Percentiles rank a stretch among this genome's conserved stretches.
Evolutionary conservation across 768 basidiomycete genomes (phyloP).

Genomic region (Panellus pusillus): DNA sequence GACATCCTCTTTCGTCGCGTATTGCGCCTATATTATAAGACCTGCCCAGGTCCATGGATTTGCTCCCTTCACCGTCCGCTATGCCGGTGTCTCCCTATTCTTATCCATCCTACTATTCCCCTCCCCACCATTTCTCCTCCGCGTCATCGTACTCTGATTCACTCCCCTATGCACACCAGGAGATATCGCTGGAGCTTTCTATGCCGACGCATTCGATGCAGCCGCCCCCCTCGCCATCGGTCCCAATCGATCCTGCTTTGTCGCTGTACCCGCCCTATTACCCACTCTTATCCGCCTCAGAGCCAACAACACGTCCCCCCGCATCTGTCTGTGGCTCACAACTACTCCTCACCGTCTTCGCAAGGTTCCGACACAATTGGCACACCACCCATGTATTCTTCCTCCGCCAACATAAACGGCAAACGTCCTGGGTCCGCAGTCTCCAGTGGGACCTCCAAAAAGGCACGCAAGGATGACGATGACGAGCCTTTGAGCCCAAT

Average conservation of each 20-base stretch:
- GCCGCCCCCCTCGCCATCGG: slow-evolving; percentile 57
- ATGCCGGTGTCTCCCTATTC: slow-evolving; percentile 21
- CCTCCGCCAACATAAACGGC: slow-evolving; percentile 54
- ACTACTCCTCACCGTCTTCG: slow-evolving; percentile 76
- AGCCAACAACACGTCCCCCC: slow-evolving; percentile 48
- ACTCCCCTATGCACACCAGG: slow-evolving; percentile 34
- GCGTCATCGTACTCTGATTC: slow-evolving; percentile 15
- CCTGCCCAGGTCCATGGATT: not conserved
- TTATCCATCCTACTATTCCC: slow-evolving; percentile 21
- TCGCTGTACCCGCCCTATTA: slow-evolving; percentile 70
- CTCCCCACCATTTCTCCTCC: slow-evolving; percentile 14
- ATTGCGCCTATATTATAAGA: slow-evolving; percentile 13
- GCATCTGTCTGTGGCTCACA: slow-evolving; percentile 56
- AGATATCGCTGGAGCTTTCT: slow-evolving; percentile 41
- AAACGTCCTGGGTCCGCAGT: slow-evolving; percentile 64
- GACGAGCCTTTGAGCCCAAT: slow-evolving; percentile 49
- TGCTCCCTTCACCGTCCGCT: slow-evolving; percentile 1
- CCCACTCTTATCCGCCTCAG: slow-evolving; percentile 45
- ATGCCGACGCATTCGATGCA: slow-evolving; percentile 44
- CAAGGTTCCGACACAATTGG: slow-evolving; percentile 77
- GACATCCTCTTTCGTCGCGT: not conserved
- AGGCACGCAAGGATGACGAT: slow-evolving; percentile 60
- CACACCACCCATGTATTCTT: slow-evolving; percentile 67
- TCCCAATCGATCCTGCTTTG: slow-evolving; percentile 71
- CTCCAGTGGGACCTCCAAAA: slow-evolving; percentile 48